phyloP scores from a whole-genome alignment of 257 asterid genomes.

The Scutellaria barbata region DNA sequence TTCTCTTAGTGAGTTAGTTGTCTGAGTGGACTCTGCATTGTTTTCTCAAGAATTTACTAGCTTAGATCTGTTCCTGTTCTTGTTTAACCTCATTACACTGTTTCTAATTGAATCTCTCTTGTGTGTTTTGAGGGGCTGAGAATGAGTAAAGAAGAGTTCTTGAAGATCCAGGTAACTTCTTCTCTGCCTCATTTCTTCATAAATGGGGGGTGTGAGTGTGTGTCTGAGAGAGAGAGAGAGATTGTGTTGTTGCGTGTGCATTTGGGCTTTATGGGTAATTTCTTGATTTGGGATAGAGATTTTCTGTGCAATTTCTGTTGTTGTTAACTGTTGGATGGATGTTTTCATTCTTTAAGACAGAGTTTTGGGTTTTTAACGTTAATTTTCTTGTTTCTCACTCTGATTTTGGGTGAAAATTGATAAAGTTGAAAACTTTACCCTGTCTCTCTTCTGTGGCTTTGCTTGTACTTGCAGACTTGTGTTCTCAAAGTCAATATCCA shows the following conservation, averaged over 20 bases:
- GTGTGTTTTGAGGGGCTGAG: slow-evolving; percentile 35
- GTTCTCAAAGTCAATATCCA: slow-evolving; percentile 95
- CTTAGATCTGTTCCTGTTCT: slow-evolving; percentile 42
- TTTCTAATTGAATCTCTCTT: slow-evolving; percentile 15
- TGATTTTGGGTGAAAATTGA: slow-evolving; percentile 38
- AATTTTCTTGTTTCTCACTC: slow-evolving; percentile 28
- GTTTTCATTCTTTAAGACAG: slow-evolving; percentile 18
- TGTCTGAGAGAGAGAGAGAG: slow-evolving; percentile 13
- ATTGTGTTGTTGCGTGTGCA: slow-evolving; percentile 16
- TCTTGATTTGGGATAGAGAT: slow-evolving; percentile 28
- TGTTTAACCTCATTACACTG: slow-evolving; percentile 32
- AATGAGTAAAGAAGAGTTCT: slow-evolving; percentile 62
- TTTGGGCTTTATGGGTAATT: slow-evolving; percentile 27
- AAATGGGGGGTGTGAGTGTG: neutral
- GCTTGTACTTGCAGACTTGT: slow-evolving; percentile 93
- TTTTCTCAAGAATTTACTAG: slow-evolving; percentile 27
- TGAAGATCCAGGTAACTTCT: slow-evolving; percentile 58
- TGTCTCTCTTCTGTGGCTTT: slow-evolving; percentile 46
- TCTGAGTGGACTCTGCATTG: slow-evolving; percentile 31
- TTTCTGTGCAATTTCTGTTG: slow-evolving; percentile 11
- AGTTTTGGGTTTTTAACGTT: slow-evolving; percentile 29
- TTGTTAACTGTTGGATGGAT: slow-evolving; percentile 16
- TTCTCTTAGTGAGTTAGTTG: no score
- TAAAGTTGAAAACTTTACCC: slow-evolving; percentile 51
- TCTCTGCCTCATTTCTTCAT: slow-evolving; percentile 29